Evolutionary conservation across 140 eudicot species (phyloP), one percentile per base, ranked within the genome.

Genomic region (Bidens hawaiensis): DNA sequence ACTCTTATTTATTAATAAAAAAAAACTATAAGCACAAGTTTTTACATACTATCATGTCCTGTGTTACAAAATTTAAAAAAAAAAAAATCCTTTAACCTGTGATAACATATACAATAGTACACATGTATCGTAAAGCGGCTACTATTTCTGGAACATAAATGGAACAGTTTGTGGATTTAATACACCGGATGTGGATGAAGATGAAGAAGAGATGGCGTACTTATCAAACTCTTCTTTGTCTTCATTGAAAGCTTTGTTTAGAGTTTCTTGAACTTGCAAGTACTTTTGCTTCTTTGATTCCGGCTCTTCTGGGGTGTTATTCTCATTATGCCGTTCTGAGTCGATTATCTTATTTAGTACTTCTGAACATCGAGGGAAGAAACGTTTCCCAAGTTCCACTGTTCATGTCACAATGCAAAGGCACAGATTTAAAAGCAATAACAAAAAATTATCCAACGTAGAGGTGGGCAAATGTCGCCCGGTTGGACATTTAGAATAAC

Each of bases 371-470:
- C 96, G 86, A 38, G 96, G 98, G 49, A 91, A 91, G 68, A 72
- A 91, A 13, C 93, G 95, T 65, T 85, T 91, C 73, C 98, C 98
- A 4, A 91, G 93, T 76, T 87, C 98, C 84, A 91, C 98, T 91
- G 82, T 69, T 23, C 70, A 71, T n/a, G 47, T 14, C 26, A 68
- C 49, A 65, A 41, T 65, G 56, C 7, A 65, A 70, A 48, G 17
- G 24, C 38, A n/a, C 45, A 38, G 13, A 1, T 38, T 38, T n/a
- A n/a, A n/a, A n/a, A n/a, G n/a, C n/a, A 5, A 38, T 34, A 34
- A 34, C 41, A 34, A 34, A 34, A 34, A 6, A 6, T 34, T 34
- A 6, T 31, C 38, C 40, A 33, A 0, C 40, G 2, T 1, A 7
- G 3, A 36, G 42, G 43, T 36, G 43, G 43, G 43, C 12, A 36